Evolutionary conservation across 768 basidiomycete genomes (phyloP).

Genomic region (Suillus fuscotomentosus): DNA sequence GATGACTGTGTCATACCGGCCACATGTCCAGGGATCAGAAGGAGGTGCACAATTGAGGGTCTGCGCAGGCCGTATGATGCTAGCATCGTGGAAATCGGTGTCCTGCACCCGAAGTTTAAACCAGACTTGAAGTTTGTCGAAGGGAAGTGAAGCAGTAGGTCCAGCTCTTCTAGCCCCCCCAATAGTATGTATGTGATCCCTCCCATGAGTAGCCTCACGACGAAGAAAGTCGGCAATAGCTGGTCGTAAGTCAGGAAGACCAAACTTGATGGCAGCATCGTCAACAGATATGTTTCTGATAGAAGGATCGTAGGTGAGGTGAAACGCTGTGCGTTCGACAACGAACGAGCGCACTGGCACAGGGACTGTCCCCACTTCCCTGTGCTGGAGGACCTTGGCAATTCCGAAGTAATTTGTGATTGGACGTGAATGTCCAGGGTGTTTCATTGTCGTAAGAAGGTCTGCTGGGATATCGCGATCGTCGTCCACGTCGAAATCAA

Average conservation of each 20-base stretch:
- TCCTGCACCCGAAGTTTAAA: too few relatives aligned
- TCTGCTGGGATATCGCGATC: not conserved
- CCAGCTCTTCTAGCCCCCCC: too few relatives aligned
- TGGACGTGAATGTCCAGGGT: not conserved
- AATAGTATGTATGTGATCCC: not conserved
- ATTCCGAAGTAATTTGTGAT: conserved; percentile 1
- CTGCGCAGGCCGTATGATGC: too few relatives aligned
- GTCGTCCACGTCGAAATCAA: conserved; percentile 4
- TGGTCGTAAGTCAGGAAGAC: conserved; percentile 15
- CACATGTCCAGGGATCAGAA: too few relatives aligned
- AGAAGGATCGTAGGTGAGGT: conserved; percentile 22
- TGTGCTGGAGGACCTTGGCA: not conserved
- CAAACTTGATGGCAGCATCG: conserved; percentile 13
- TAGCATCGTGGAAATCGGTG: too few relatives aligned
- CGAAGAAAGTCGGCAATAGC: not conserved
- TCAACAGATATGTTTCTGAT: conserved; percentile 20
- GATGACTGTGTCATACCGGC: too few relatives aligned
- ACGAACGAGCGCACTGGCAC: conserved; percentile 16
- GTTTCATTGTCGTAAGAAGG: not conserved
- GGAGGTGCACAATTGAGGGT: too few relatives aligned
- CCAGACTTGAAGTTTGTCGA: too few relatives aligned
- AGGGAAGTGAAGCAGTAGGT: too few relatives aligned
- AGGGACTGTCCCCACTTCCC: not conserved
- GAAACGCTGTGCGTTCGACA: conserved; percentile 18
- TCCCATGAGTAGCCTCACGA: not conserved